Conservation (phyloP, 2,329 filamentous ascomycete genomes). For the Fusarium sp. region DNA sequence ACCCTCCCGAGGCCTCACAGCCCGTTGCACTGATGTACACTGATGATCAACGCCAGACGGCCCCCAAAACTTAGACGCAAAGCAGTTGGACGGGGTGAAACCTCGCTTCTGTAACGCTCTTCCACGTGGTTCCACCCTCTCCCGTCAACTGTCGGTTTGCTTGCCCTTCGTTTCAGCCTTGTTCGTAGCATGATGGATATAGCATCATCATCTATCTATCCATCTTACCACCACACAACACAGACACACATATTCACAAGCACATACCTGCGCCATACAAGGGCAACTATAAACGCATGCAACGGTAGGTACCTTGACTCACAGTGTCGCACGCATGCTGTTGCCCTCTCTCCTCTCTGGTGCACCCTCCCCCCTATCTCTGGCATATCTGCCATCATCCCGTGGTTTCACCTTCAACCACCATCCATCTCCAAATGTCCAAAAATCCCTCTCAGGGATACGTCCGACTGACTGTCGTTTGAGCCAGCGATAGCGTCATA, state of each 20-base stretch:
- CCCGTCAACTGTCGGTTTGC: conserved; percentile 1
- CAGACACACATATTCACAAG: neutral
- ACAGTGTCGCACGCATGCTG: conserved; percentile 14
- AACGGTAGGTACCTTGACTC: conserved; percentile 4
- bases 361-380: conserved; percentile 36
- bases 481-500: neutral
- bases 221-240: too few species aligned
- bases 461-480: neutral
- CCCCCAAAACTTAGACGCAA: too few species aligned
- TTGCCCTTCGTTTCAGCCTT: neutral
- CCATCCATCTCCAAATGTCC: conserved; percentile 2
- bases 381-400: conserved; percentile 16
- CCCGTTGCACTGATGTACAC: conserved; percentile 1
- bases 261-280: neutral
- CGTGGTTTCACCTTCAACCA: conserved; percentile 23
- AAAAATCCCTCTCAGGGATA: conserved; percentile 19
- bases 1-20: neutral
- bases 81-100: conserved; percentile 16
- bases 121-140: conserved; percentile 35
- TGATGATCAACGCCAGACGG: conserved; percentile 28
- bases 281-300: neutral
- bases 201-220: too few species aligned
- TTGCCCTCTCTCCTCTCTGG: conserved; percentile 12
- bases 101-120: conserved; percentile 20
- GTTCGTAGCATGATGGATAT: neutral